Base-by-base conservation (phyloP, 2,329 filamentous ascomycete genomes). In the Alternaria hordeiaustralica region DNA sequence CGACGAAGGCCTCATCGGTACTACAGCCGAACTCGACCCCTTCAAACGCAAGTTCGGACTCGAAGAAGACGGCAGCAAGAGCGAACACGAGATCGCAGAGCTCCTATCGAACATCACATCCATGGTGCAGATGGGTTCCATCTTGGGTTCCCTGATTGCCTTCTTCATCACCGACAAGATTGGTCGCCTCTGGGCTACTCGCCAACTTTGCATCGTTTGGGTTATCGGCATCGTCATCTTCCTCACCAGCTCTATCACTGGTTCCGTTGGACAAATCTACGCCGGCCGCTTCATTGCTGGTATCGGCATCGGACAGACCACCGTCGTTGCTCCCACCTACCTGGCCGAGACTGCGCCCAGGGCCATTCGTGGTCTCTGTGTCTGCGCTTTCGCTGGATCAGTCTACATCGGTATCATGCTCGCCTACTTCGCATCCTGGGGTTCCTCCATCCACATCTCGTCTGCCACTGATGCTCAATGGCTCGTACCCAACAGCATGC, bases 121-220 rank as follows among this genome's bases (percentile, higher is more conserved):
- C 51, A 94, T 94, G 92, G 92, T 94, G 0, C 92, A 94, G 79
- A 88, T 94, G 71, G 92, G 92, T 23, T 91, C 88, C 23, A 90
- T 94, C 28, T 88, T 84, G 5, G 92, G 92, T 46, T 90, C 91
- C 28, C 83, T 92, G 30, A 84, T 90, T 67, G 85, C 85, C 5
- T 87, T 85, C 71, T 82, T 85, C 67, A 78, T 84, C 45, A 85
- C 85, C 9, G 79, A 81, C 55, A 77, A 74, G 49, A 79, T 82
- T 47, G 81, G 81, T 33, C 80, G 81, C 67, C 64, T 82, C 7
- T 82, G 80, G 79, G 80, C 81, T 6, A 82, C 80, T 26, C 73
- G 80, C n/a, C 75, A 80, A 55, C 76, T 83, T 9, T 82, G 81
- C 58, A 21, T 79, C 3, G 53, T 82, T 18, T 83, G 81, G 81